Evolutionary conservation across 371 early-diverging fungal genomes (phyloP).

Genomic region (Catenaria anguillulae): DNA sequence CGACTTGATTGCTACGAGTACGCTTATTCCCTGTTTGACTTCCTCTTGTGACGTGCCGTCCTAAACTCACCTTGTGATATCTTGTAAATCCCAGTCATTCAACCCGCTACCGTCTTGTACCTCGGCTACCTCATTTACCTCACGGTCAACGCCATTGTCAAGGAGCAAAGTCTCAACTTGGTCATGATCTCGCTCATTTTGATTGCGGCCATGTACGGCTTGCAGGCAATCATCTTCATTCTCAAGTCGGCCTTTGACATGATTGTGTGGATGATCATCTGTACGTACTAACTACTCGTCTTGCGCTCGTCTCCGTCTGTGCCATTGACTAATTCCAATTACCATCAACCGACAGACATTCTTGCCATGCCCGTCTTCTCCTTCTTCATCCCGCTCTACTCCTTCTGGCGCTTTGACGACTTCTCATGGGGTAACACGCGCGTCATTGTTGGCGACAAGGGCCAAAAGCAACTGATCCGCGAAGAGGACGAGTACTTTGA

Average conservation of each 20-base stretch:
- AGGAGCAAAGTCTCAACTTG: slow-evolving; percentile 16
- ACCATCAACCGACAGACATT: slow-evolving; percentile 17
- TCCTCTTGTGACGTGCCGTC: too few species aligned
- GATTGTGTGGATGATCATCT: slow-evolving; percentile 39
- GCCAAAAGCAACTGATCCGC: slow-evolving; percentile 5
- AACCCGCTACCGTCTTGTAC: slow-evolving; percentile 52
- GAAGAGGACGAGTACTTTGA: slow-evolving; percentile 8
- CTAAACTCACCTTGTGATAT: too few species aligned
- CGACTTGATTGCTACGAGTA: slow-evolving; percentile 63
- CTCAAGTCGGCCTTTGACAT: slow-evolving; percentile 28
- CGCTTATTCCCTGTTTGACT: too few species aligned
- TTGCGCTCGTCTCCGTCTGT: slow-evolving; percentile 19
- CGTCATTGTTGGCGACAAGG: slow-evolving; percentile 32
- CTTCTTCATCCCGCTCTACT: slow-evolving; percentile 30
- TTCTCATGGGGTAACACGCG: slow-evolving; percentile 98
- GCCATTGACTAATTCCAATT: too few species aligned
- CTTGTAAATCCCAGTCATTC: too few species aligned
- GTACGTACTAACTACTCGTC: too few species aligned
- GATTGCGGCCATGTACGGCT: slow-evolving; percentile 26
- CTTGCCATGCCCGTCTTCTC: slow-evolving; percentile 31
- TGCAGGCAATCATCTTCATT: slow-evolving; percentile 37
- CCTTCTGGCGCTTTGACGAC: slow-evolving; percentile 15
- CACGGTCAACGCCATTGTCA: slow-evolving; percentile 22
- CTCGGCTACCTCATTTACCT: slow-evolving; percentile 53
- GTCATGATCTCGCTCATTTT: slow-evolving; percentile 36